phyloP scores from a whole-genome alignment of 768 basidiomycete species.

The Mrakia gelida region DNA sequence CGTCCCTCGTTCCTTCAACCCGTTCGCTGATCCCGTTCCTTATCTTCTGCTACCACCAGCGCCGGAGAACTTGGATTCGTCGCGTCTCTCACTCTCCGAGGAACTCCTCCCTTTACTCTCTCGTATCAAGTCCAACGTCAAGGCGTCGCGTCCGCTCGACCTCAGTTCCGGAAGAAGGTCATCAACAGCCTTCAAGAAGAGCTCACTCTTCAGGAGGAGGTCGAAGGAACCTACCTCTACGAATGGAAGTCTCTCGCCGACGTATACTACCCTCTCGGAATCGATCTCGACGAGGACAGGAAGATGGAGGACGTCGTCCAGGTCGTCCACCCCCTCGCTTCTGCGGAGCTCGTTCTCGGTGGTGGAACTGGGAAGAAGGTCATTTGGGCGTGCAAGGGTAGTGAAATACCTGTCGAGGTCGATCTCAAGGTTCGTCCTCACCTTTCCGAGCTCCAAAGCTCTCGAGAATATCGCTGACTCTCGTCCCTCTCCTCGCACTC shows the following conservation, averaged over 20 bases:
- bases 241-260: slow-evolving; percentile 75
- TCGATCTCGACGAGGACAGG: slow-evolving; percentile 53
- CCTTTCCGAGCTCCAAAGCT: not conserved
- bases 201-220: slow-evolving; percentile 76
- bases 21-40: not conserved
- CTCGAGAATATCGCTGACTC: not conserved
- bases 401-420: slow-evolving; percentile 66
- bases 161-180: slow-evolving; percentile 47
- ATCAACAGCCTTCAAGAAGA: slow-evolving; percentile 65
- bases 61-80: slow-evolving; percentile 77
- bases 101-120: slow-evolving; percentile 82
- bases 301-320: slow-evolving; percentile 46
- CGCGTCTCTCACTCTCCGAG: slow-evolving; percentile 77
- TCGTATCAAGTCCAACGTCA: slow-evolving; percentile 58
- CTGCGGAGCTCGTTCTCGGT: slow-evolving; percentile 58
- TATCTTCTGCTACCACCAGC: slow-evolving; percentile 32
- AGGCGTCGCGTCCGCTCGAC: not conserved
- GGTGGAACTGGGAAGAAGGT: slow-evolving; percentile 30
- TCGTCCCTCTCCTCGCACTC: slow-evolving; percentile 1
- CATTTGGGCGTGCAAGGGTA: slow-evolving; percentile 7
- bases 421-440: slow-evolving; percentile 63
- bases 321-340: slow-evolving; percentile 81
- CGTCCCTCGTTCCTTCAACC: not conserved
- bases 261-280: slow-evolving; percentile 65
- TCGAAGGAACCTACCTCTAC: slow-evolving; percentile 84